A percentile compares a stretch with the other conserved stretches of the same genome.
Conservation (phyloP, 805 yeast genomes). For the Ogataea ramenticola region DNA sequence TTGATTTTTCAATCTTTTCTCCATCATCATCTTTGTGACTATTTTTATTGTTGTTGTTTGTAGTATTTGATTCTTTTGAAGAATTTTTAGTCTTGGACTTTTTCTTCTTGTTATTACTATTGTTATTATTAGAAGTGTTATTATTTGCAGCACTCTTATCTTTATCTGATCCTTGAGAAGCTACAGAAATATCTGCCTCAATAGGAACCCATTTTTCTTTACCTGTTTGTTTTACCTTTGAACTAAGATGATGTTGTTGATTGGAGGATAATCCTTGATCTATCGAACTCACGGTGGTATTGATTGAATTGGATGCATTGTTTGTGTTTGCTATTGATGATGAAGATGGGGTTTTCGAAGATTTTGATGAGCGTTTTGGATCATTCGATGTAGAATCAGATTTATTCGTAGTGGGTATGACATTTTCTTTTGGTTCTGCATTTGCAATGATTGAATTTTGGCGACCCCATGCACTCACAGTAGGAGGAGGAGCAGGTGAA, state of each 20-base stretch:
- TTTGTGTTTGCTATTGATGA: neutral
- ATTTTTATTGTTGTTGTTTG: neutral
- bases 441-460: neutral
- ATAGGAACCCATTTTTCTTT: conserved; percentile 19
- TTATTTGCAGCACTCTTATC: neutral
- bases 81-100: neutral
- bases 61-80: no score
- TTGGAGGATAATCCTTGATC: no score
- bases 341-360: no score
- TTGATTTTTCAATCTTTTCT: neutral
- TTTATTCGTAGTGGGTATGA: neutral
- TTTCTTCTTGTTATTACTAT: neutral
- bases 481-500: conserved; percentile 25
- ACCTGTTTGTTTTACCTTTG: conserved; percentile 13
- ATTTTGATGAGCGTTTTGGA: no score
- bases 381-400: neutral
- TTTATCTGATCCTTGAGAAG: conserved; percentile 5
- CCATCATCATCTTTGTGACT: neutral
- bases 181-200: conserved; percentile 17
- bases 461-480: conserved; percentile 21
- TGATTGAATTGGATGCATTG: neutral
- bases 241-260: neutral
- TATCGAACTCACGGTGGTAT: no score
- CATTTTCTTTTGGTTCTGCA: neutral
- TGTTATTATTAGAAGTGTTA: neutral